Evolutionary conservation across 2,329 filamentous ascomycete genomes (phyloP), one percentile per base, ranked within the genome.

Genomic region (Pestalotiopsis sp.): DNA sequence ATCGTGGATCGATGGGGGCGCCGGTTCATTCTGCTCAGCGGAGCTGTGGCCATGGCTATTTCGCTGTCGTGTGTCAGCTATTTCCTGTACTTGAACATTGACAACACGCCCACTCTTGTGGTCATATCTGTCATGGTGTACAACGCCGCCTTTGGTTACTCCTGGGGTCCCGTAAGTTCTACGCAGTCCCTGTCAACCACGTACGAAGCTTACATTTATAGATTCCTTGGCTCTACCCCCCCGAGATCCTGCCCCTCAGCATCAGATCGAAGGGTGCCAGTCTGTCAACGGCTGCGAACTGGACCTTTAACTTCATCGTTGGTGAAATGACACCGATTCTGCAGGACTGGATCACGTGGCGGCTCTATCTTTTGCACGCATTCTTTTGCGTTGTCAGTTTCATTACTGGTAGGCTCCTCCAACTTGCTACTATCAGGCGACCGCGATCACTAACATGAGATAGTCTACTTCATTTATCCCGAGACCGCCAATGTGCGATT

Each of bases 241-340:
- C 96, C n/a, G 96, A 99, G 86, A 99, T 99, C 71, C 86, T 99
- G 58, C 96, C 96, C 4, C 86, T 99, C 70, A 98, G 94, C 84
- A 98, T 98, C 78, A 91, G 96, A 76, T 97, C 95, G 70, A 98
- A 98, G 85, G 96, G 96, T 70, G 95, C 96, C 66, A 97, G 94
- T 87, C 82, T 99, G 79, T 98, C 95, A 70, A 98, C 96, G 1
- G 96, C 96, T 20, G 91, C 95, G 39, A 99, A 99, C 79, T 99
- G 96, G 96, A 94, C 95, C 1, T 97, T 96, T 82, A 99, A 99
- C 82, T 99, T 94, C 93, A 85, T 98, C 31, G 96, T 98, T 3
- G 96, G 96, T 73, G 93, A 97, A 81, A 89, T 98, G 86, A 99
- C 96, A 0, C 96, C 96, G 1, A 90, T 98, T 67, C 84, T 98